Conservation (phyloP, 148 eudicot species). For the Amaranthus cruentus region DNA sequence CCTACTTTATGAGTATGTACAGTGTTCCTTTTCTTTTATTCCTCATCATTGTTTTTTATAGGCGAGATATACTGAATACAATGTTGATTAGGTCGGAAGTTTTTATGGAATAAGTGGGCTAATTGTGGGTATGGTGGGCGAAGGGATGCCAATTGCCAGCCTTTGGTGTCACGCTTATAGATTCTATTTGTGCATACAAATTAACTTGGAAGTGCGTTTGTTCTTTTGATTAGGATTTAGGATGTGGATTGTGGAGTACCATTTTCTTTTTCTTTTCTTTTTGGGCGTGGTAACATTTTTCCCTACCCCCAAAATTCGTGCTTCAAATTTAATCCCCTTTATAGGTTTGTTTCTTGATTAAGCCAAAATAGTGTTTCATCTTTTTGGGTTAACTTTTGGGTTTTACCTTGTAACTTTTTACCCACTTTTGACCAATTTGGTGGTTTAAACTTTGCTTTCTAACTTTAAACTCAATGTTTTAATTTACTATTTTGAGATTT, state of each 20-base stretch:
- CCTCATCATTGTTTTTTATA: too few species aligned
- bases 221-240: neutral
- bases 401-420: constrained; percentile 18
- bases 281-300: constrained; percentile 22
- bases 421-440: constrained; percentile 27
- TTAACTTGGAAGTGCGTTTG: constrained; percentile 24
- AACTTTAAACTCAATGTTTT: neutral
- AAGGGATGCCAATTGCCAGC: constrained; percentile 35
- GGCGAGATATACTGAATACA: too few species aligned
- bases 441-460: constrained; percentile 6
- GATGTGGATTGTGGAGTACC: constrained; percentile 7
- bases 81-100: too few species aligned
- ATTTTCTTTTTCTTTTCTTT: constrained; percentile 18
- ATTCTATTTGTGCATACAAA: constrained; percentile 21
- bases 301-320: constrained; percentile 26
- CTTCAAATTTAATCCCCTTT: constrained; percentile 25
- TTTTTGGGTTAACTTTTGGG: constrained; percentile 25
- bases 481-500: neutral
- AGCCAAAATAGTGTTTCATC: constrained; percentile 10
- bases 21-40: too few species aligned
- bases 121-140: constrained; percentile 17
- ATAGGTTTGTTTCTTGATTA: constrained; percentile 21
- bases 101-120: neutral
- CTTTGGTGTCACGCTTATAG: constrained; percentile 48
- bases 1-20: too few species aligned